A percentile compares a stretch with the other conserved stretches of the same genome.
These are phyloP conservation scores for Neocallimastix lanati DNA, from an alignment of 192 early-diverging fungal species.

Conservation along the genomic window DNA sequence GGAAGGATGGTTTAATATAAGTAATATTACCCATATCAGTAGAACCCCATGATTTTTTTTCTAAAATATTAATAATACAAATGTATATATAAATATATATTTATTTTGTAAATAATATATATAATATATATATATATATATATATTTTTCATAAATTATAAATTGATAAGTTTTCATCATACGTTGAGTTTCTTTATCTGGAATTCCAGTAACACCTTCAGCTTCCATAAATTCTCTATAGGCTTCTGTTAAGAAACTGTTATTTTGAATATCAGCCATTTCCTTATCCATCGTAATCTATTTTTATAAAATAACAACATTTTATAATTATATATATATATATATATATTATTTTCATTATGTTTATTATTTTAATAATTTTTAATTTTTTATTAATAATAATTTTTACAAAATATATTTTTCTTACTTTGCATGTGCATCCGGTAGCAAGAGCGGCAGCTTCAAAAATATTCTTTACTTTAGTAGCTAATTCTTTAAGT, in stretches of 20 bases:
- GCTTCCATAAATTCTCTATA: conserved; percentile 9
- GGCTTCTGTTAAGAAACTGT: conserved; percentile 13
- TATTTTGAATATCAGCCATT: conserved; percentile 35
- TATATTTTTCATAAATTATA: conserved; percentile 3
- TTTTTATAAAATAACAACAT: conserved; percentile 12
- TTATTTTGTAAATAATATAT: no score
- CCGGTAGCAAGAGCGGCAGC: conserved; percentile 52
- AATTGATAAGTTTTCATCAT: no score
- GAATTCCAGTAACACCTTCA: conserved; percentile 7
- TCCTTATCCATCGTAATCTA: conserved; percentile 26
- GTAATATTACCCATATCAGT: conserved; percentile 62
- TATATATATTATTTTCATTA: no score
- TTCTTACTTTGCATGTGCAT: conserved; percentile 7
- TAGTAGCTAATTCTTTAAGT: conserved; percentile 20
- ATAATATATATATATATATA: conserved; percentile 9
- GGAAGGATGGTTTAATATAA: conserved; percentile 39
- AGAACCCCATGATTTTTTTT: conserved; percentile 14
- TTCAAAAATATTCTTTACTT: conserved; percentile 32
- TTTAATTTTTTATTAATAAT: no score
- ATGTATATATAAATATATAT: no score
- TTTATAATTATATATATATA: no score
- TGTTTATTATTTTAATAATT: no score
- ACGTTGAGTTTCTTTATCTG: background rate
- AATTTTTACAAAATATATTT: no score
- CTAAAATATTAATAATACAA: no score